Evolutionary conservation across 1,284 basidiomycete species (phyloP), one percentile per base, ranked within the genome.

Genomic region (Irpex sp.): DNA sequence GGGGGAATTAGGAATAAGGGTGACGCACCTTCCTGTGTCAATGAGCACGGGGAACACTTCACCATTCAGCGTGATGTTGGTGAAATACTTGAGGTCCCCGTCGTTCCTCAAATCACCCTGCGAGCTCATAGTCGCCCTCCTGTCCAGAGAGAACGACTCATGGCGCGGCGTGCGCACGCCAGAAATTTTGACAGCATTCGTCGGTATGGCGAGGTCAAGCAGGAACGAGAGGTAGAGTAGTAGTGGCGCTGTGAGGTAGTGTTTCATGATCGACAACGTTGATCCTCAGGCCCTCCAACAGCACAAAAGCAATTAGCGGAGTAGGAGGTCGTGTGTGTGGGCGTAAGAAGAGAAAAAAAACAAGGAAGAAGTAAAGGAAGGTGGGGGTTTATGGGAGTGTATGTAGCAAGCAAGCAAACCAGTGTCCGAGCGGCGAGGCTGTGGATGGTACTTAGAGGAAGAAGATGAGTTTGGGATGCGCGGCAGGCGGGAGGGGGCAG

Each of bases 1-100:
- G 15, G 21, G 19, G 26, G 13, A 17, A 15, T 11, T 2, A 8
- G 31, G 57, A 19, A 34, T 34, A 34, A 61, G 15, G 59, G 26
- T 54, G 56, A 59, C 67, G 56, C 64, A 87, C 89, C 87, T 90
- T 60, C 88, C 89, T 4, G 88, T 89, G 69, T 91, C 88, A 62
- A 91, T 79, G 58, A 87, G 72, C 58, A 87, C 77, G 15, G 74
- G 72, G 69, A 84, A 84, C 2, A 66, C 62, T n/a, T 74, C 66
- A 11, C 79, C 82, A 40, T 84, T 83, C 49, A 90, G 72, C 3
- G 80, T 78, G 61, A 87, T 74, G 62, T 84, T 82, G 31, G 82
- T 79, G 60, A 76, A 77, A 67, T 89, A 89, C 66, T 77, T 75
- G 21, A 85, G 67, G 70, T 85, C 82, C 11, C 71, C 76, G 17